A percentile compares a stretch with the other conserved stretches of the same genome.
phyloP scores from a whole-genome alignment of 371 early-diverging fungal genomes.

The Mucor sp. region DNA sequence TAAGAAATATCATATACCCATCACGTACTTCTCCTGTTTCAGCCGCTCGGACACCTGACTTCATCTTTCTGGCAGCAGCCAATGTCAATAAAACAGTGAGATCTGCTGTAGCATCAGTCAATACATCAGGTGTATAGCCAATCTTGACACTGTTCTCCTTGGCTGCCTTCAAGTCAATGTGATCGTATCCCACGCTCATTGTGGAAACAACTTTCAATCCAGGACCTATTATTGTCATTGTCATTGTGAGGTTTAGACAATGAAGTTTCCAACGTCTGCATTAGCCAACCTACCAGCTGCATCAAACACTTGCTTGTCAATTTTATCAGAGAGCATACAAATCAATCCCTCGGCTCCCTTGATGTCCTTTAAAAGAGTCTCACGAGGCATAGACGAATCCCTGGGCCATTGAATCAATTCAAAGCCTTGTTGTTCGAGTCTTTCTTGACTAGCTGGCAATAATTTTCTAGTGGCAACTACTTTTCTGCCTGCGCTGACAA shows the following conservation, averaged over 20 bases:
- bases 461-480: constrained; percentile 39
- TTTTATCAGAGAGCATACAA: constrained; percentile 72
- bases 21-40: constrained; percentile 45
- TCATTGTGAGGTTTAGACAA: neutral
- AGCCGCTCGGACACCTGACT: constrained; percentile 64
- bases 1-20: neutral
- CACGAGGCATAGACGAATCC: constrained; percentile 42
- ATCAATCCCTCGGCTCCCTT: constrained; percentile 21
- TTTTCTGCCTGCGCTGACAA: constrained; percentile 1
- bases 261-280: neutral
- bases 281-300: constrained; percentile 47
- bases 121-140: constrained; percentile 87
- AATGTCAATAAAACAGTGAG: constrained; percentile 76
- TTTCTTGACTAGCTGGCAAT: constrained; percentile 30
- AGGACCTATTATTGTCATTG: constrained; percentile 29
- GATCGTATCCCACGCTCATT: constrained; percentile 86
- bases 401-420: constrained; percentile 49
- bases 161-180: constrained; percentile 63
- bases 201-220: constrained; percentile 70
- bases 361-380: constrained; percentile 29
- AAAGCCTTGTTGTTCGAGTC: constrained; percentile 12
- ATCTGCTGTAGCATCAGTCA: constrained; percentile 91
- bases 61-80: constrained; percentile 71
- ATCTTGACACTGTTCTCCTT: constrained; percentile 56
- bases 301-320: constrained; percentile 72